Base-by-base conservation (phyloP, 345 rosid species). In the Citrus maxima region DNA sequence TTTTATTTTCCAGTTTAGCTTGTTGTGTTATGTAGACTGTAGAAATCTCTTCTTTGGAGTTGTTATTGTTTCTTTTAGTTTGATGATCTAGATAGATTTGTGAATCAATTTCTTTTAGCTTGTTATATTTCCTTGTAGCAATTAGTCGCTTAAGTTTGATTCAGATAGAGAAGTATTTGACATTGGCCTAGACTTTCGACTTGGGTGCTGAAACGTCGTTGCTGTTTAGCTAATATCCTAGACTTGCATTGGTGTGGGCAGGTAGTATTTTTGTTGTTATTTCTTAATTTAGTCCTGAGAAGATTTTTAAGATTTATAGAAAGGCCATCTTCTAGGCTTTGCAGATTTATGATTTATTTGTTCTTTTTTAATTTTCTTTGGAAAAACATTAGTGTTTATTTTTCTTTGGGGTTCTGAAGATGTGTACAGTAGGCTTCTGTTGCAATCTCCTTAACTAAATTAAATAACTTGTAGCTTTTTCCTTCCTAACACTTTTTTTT, bases 1-100 rank as follows among this genome's bases (percentile, higher is more conserved):
- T 18, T 60, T 58, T 73, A 30, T 37, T 79, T 68, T 67, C 16
- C 37, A 61, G 32, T 84, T 60, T 82, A 82, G 88, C 70, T 63
- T 84, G 79, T 82, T 77, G 76, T 85, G 85, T 82, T 79, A 78
- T 85, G 85, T 80, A 85, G 90, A 87, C 84, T 78, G 51, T 72
- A 81, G 86, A 75, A 77, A 75, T 65, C 60, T 27, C 55, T 77
- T 72, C 64, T 80, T 75, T 80, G 78, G 67, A 79, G 80, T 55
- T 79, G 74, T 76, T 76, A 46, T 67, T 72, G n/a, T 56, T 49
- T 70, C 18, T 55, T 76, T 30, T 69, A 84, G 88, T 68, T 82
- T 22, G 22, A 19, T 71, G 59, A 84, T 77, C 72, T 86, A 88
- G 90, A 79, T 84, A 82, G 88, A 79, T 37, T 55, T 54, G 56